Evolutionary conservation across 148 eudicot species (phyloP), one percentile per base, ranked within the genome.

Genomic region (Rhododendron simsii): DNA sequence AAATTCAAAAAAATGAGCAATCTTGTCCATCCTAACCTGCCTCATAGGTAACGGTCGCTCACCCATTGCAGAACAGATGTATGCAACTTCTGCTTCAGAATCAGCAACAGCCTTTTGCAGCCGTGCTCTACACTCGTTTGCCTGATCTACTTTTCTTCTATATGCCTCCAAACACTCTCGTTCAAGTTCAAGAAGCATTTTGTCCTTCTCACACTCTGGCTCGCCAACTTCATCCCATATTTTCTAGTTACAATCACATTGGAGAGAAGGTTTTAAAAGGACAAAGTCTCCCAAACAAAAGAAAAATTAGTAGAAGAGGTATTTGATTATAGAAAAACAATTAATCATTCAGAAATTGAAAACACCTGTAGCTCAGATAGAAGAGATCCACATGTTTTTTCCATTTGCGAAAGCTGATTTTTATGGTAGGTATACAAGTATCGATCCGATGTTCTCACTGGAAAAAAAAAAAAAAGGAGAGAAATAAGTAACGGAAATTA

Each of bases 221-320:
- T 94, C 98, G 20, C 98, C 98, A 82, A 96, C 91, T 91, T 96
- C 98, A 90, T 92, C 91, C 98, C 98, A 94, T 90, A 96, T 93
- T 92, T 91, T 93, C 98, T 96, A 84, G 61, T 89, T 50, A 83
- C n/a, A 67, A 73, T 39, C 73, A 41, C 16, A 81, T 80, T 30
- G 50, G 73, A 82, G 21, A 47, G 33, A 30, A 61, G n/a, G 47
- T n/a, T 71, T 47, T 71, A 12, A 0, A 76, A 45, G 73, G 63
- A 78, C 57, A 59, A 59, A 26, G 11, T 23, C 16, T 33, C 59
- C 50, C 20, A 81, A 47, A 14, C 4, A 20, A 83, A 71, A 75
- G 18, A 26, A 50, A 87, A 20, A 5, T 41, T 39, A 3, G 44
- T 4, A 11, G 37, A 71, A 0, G 14, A 78, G 26, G 35, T 77